Conservation (phyloP, 345 rosid species). For the Moricandia moricandioides region DNA sequence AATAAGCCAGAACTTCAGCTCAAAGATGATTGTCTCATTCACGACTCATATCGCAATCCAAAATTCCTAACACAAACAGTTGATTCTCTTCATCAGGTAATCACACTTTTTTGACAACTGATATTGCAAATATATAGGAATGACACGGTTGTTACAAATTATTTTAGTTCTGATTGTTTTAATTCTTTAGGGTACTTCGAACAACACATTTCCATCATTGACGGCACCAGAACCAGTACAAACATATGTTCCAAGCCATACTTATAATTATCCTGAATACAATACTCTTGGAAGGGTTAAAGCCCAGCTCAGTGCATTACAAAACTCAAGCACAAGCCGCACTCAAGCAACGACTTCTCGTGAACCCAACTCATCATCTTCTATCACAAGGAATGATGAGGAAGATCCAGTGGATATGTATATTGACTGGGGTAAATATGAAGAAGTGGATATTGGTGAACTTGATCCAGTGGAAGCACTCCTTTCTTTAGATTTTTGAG, state of each 20-base stretch:
- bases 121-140: neutral
- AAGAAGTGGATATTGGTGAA: slow-evolving; percentile 2
- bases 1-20: slow-evolving; percentile 5
- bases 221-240: neutral
- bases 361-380: slow-evolving; percentile 10
- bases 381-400: slow-evolving; percentile 19
- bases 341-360: neutral
- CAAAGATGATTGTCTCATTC: neutral
- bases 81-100: slow-evolving; percentile 15
- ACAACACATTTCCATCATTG: neutral
- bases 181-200: neutral
- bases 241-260: neutral
- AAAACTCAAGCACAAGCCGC: slow-evolving; percentile 4
- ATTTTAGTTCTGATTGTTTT: neutral
- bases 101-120: neutral
- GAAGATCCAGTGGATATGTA: slow-evolving; percentile 20
- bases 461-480: slow-evolving; percentile 13
- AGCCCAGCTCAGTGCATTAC: slow-evolving; percentile 10
- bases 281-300: slow-evolving; percentile 24
- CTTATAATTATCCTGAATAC: slow-evolving; percentile 17
- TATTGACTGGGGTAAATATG: slow-evolving; percentile 30
- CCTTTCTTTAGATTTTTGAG: slow-evolving; percentile 13
- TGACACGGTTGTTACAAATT: neutral
- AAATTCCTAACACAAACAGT: neutral
- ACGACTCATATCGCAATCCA: neutral